Conservation (phyloP, 805 yeast species). For the Ogataea trehalophila region DNA sequence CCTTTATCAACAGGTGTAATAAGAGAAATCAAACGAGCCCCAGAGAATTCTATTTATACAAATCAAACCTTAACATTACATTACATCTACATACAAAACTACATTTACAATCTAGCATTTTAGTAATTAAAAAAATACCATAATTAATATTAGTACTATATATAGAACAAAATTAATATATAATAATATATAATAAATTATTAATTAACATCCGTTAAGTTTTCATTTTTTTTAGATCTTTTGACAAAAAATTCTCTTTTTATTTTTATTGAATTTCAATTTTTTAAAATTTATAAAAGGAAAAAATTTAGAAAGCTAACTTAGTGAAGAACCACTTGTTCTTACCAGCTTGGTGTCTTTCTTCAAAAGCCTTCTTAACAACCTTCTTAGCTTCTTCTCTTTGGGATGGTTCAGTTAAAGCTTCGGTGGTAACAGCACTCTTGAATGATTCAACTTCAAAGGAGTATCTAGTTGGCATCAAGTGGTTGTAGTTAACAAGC, state of each 20-base stretch:
- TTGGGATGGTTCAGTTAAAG: slow-evolving; percentile 96
- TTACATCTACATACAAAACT: no score
- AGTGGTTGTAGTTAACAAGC: slow-evolving; percentile 98
- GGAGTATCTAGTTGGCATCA: slow-evolving; percentile 99
- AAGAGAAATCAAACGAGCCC: no score
- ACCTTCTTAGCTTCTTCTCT: slow-evolving; percentile 98
- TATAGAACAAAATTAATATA: no score
- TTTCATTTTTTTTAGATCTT: neutral
- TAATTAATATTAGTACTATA: neutral
- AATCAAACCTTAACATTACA: no score
- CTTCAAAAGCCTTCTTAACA: slow-evolving; percentile 98
- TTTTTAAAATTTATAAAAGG: neutral
- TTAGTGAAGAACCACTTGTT: slow-evolving; percentile 99
- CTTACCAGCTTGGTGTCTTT: slow-evolving; percentile 99
- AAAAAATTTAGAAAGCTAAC: slow-evolving; percentile 35
- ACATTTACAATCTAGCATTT: neutral
- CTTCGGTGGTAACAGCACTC: slow-evolving; percentile 84
- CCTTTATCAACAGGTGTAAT: no score
- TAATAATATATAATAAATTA: no score
- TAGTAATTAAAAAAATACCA: neutral
- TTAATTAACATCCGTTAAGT: neutral
- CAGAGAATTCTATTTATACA: no score
- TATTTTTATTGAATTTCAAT: neutral
- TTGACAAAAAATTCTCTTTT: neutral
- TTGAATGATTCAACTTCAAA: slow-evolving; percentile 96